Evolutionary conservation across 345 rosid genomes (phyloP).

Genomic region (Hibiscus trionum): DNA sequence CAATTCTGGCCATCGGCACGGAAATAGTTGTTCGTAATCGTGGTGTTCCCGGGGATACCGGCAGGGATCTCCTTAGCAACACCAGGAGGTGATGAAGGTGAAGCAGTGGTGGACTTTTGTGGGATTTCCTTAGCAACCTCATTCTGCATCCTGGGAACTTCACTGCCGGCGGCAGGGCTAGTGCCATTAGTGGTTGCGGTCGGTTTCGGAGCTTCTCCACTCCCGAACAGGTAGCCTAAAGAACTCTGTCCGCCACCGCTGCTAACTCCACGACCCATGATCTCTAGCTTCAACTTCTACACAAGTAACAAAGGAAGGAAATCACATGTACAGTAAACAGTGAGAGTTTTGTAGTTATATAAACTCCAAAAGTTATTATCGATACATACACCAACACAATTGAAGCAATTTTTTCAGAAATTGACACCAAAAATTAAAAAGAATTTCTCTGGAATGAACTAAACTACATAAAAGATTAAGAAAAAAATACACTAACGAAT

Average conservation of each 20-base stretch:
- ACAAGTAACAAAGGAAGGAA: background rate
- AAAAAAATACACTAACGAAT: no score
- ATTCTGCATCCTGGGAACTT: slow-evolving; percentile 25
- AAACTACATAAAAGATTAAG: no score
- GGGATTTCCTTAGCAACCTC: slow-evolving; percentile 24
- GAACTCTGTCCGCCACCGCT: slow-evolving; percentile 90
- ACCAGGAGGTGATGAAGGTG: slow-evolving; percentile 25
- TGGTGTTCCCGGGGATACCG: slow-evolving; percentile 46
- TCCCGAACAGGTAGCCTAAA: slow-evolving; percentile 68
- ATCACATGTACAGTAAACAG: background rate
- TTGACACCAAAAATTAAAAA: no score
- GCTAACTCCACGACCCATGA: slow-evolving; percentile 74
- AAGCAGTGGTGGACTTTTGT: slow-evolving; percentile 18
- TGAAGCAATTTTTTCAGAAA: no score
- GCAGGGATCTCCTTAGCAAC: slow-evolving; percentile 50
- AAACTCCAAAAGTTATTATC: no score
- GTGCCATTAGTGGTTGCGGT: background rate
- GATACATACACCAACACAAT: no score
- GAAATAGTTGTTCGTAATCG: slow-evolving; percentile 46
- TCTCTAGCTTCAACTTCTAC: slow-evolving; percentile 6
- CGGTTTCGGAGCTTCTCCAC: slow-evolving; percentile 57
- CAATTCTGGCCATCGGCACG: slow-evolving; percentile 71
- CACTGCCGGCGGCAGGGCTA: slow-evolving; percentile 17
- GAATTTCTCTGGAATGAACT: no score
- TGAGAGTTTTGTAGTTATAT: background rate